Evolutionary conservation across 139 green algal species (phyloP).

Genomic region (Haematococcus sp.): DNA sequence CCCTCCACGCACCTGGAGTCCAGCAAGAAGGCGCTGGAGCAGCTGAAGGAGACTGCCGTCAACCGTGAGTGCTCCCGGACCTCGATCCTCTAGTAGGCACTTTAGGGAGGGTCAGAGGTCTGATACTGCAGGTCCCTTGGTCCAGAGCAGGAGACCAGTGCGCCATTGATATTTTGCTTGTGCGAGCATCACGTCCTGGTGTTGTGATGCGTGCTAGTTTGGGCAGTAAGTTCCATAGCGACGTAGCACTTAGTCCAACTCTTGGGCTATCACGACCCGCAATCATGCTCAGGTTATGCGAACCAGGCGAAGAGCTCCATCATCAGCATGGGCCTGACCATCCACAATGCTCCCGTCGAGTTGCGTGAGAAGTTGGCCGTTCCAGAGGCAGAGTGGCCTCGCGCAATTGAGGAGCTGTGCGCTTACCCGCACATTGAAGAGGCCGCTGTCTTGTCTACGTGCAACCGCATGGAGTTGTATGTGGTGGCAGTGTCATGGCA

Average conservation of each 20-base stretch:
- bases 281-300: slow-evolving; percentile 77
- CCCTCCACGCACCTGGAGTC: slow-evolving; percentile 59
- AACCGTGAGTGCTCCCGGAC: slow-evolving; percentile 55
- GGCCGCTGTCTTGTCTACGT: slow-evolving; percentile 95
- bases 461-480: slow-evolving; percentile 99
- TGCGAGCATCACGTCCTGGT: too few species aligned
- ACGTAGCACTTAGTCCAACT: too few species aligned
- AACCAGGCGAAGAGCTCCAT: slow-evolving; percentile 89
- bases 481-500: slow-evolving; percentile 93
- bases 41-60: slow-evolving; percentile 49
- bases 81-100: neutral
- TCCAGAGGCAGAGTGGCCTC: slow-evolving; percentile 91
- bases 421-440: slow-evolving; percentile 97
- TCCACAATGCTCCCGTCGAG: slow-evolving; percentile 94
- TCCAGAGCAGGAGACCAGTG: too few species aligned
- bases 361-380: slow-evolving; percentile 97
- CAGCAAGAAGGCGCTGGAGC: slow-evolving; percentile 58
- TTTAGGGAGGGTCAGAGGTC: neutral
- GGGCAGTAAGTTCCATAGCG: neutral
- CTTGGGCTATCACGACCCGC: neutral
- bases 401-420: slow-evolving; percentile 91
- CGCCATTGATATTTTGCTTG: too few species aligned
- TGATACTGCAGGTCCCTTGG: too few species aligned
- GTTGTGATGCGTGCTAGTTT: neutral
- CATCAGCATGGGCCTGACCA: slow-evolving; percentile 93